phyloP scores from a whole-genome alignment of 192 early-diverging fungal species.

The Podila epigama region DNA sequence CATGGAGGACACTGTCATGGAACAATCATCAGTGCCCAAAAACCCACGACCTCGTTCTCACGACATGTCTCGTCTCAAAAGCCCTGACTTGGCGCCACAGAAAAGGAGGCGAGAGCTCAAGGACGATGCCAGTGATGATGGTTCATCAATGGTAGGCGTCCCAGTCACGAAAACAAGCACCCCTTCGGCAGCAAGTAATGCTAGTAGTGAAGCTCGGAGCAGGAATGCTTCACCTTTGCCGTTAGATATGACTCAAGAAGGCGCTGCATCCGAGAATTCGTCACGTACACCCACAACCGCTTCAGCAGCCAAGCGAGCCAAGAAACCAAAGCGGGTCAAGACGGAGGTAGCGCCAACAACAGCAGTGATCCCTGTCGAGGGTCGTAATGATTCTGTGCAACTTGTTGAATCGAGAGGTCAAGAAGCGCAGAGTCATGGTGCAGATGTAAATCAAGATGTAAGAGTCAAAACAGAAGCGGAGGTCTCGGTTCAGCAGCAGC shows the following conservation, averaged over 20 bases:
- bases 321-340: constrained; percentile 34
- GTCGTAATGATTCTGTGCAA: neutral
- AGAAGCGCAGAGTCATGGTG: neutral
- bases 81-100: constrained; percentile 26
- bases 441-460: neutral
- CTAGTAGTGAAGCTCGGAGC: neutral
- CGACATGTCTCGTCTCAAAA: constrained; percentile 2
- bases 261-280: neutral
- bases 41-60: neutral
- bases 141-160: constrained; percentile 6
- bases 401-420: neutral
- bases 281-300: neutral
- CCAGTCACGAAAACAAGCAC: neutral
- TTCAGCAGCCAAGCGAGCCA: constrained; percentile 9
- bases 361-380: neutral
- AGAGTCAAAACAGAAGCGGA: neutral
- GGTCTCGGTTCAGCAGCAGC: neutral
- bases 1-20: constrained; percentile 29
- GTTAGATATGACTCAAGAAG: too few relatives aligned
- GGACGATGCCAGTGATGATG: constrained; percentile 29
- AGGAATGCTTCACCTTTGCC: neutral
- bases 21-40: constrained; percentile 33
- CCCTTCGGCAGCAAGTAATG: neutral
- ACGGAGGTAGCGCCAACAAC: constrained; percentile 2
- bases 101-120: constrained; percentile 33